A percentile compares a stretch with the other conserved stretches of the same genome.
Conservation (phyloP, 495 filamentous ascomycete genomes). For the Hypoxylon crocopeplum region DNA sequence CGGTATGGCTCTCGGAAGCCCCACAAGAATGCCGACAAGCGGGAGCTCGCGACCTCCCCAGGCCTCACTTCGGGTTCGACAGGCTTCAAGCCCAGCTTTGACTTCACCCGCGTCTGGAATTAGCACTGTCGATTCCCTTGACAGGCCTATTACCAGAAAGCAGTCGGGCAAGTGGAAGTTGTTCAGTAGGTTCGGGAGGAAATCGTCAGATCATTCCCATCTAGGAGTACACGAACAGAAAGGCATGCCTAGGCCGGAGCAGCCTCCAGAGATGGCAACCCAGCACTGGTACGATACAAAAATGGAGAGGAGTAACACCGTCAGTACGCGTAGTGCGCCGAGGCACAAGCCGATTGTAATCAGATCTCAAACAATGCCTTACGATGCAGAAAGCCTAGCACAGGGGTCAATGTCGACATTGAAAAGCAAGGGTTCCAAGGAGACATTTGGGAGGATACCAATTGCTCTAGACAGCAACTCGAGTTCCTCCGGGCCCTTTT, state of each 20-base stretch:
- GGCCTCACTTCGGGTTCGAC: conserved; percentile 17
- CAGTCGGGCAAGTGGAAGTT: conserved; percentile 58
- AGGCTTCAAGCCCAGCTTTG: conserved; percentile 11
- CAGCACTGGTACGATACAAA: conserved; percentile 12
- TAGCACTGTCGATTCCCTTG: conserved; percentile 38
- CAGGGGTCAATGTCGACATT: conserved; percentile 11
- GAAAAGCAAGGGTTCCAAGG: conserved; percentile 10
- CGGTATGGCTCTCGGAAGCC: conserved; percentile 67
- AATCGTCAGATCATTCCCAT: conserved; percentile 37
- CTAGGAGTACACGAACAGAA: conserved; percentile 23
- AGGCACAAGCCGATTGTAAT: conserved; percentile 49
- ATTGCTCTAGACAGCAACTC: conserved; percentile 19
- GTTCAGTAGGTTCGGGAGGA: conserved; percentile 58
- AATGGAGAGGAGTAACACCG: conserved; percentile 48
- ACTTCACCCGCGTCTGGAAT: conserved; percentile 36
- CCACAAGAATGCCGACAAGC: conserved; percentile 38
- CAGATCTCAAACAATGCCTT: conserved; percentile 47
- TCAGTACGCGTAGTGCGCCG: conserved; percentile 34
- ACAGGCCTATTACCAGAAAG: conserved; percentile 52
- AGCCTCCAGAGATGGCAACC: conserved; percentile 5
- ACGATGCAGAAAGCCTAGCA: conserved; percentile 15
- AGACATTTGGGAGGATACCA: conserved; percentile 25
- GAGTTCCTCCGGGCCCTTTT: conserved; percentile 36
- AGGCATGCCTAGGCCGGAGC: conserved; percentile 12
- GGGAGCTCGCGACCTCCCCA: conserved; percentile 24